A percentile compares a stretch with the other conserved stretches of the same genome.
phyloP scores from a whole-genome alignment of 257 asterid genomes.

The Oldenlandia corymbosa region DNA sequence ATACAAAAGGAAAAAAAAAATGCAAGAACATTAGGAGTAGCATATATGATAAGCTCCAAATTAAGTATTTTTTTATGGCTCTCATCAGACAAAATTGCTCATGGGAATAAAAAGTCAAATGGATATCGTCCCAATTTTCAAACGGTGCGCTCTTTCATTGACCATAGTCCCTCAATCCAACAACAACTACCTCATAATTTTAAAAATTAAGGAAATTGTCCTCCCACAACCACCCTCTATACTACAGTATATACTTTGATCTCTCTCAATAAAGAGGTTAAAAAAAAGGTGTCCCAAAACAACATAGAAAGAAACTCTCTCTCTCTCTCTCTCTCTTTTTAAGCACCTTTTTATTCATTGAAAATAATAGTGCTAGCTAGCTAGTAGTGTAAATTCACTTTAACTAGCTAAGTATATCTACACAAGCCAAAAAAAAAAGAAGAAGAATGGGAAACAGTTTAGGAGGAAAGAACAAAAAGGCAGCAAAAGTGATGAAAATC shows the following conservation, averaged over 20 bases:
- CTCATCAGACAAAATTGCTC: no score
- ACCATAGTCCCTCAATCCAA: slow-evolving; percentile 24
- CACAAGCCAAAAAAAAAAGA: not conserved
- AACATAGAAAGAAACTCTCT: no score
- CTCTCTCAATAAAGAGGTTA: not conserved
- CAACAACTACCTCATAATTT: slow-evolving; percentile 10
- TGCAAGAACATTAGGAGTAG: no score
- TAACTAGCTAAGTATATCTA: no score
- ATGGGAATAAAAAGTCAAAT: slow-evolving; percentile 21
- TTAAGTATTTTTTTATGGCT: no score
- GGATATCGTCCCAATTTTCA: slow-evolving; percentile 22
- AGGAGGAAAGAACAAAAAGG: slow-evolving; percentile 57
- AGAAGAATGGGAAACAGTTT: slow-evolving; percentile 66
- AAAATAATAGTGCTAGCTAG: not conserved
- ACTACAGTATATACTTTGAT: not conserved
- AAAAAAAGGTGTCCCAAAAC: slow-evolving; percentile 8
- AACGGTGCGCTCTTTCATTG: slow-evolving; percentile 44
- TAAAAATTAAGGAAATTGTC: slow-evolving; percentile 22
- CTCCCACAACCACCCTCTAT: slow-evolving; percentile 8
- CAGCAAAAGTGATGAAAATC: slow-evolving; percentile 71
- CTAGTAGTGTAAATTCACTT: no score
- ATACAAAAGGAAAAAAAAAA: no score
- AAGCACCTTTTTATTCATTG: not conserved
- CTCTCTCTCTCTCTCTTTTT: not conserved
- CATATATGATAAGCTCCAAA: no score